These are phyloP conservation scores for Suaeda aralocaspica DNA, from an alignment of 148 eudicot genomes.

Conservation along the genomic window DNA sequence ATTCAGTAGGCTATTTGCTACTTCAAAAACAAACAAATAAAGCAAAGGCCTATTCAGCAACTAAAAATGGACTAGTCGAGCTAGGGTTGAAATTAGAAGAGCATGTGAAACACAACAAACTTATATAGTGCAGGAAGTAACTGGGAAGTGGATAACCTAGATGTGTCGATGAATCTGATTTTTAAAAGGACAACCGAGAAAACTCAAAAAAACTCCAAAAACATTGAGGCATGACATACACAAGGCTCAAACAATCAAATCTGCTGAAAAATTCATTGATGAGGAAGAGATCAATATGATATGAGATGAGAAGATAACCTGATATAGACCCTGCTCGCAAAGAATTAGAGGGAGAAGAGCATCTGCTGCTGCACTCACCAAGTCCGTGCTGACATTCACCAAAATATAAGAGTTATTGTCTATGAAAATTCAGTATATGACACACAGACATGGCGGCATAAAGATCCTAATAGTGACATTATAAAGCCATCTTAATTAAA, in stretches of 20 bases:
- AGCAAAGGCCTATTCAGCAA: neutral
- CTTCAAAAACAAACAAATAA: neutral
- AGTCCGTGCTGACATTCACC: slow-evolving; percentile 58
- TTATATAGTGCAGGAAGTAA: neutral
- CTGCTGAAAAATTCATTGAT: neutral
- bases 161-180: neutral
- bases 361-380: slow-evolving; percentile 88
- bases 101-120: no score
- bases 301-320: slow-evolving; percentile 42
- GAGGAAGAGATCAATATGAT: slow-evolving; percentile 3
- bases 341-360: slow-evolving; percentile 91
- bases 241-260: neutral
- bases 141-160: neutral
- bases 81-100: no score
- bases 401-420: slow-evolving; percentile 1
- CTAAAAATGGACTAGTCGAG: neutral
- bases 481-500: neutral
- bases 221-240: neutral
- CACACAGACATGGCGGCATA: neutral
- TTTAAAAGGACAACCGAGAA: neutral
- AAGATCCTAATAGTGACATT: neutral
- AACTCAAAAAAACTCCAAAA: neutral
- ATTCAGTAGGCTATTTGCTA: neutral
- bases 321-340: slow-evolving; percentile 79
- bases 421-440: neutral